Evolutionary conservation across 1,284 basidiomycete genomes (phyloP), one percentile per base, ranked within the genome.

Genomic region (Pisolithus thermaeus): DNA sequence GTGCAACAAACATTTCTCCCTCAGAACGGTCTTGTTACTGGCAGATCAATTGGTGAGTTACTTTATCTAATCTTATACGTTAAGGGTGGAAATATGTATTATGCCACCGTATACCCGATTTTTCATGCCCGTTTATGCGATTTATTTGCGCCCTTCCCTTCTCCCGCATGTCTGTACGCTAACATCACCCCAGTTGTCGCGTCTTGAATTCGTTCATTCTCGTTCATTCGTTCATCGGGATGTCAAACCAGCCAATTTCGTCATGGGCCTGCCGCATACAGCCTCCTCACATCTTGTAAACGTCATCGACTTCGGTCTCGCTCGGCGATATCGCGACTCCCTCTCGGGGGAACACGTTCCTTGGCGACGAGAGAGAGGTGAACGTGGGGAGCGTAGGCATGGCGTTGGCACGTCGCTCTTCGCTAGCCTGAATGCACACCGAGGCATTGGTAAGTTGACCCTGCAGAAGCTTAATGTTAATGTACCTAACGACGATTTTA

Each of bases 261-360:
- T 97, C 50, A 87, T 89, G 77, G 83, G 84, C 54, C 49, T 52
- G n/a, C 37, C 64, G 0, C 79, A 78, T 1, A 77, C 77, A 43
- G 73, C 77, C 47, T 73, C 76, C 7, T 62, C 77, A 0, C 75
- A 78, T 59, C 70, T 83, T 47, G 82, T 97, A 66, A 95, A 92
- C 68, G 81, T 98, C 59, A 97, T 98, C 66, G 96, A 98, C 74
- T 98, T 98, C 70, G 95, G 95, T 52, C 84, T 98, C 41, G 93
- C 95, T 7, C 97, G 97, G 72, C 95, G 94, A 70, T 97, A 90
- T 73, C 83, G 93, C 45, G 92, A 97, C 70, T 73, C 88, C 8
- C 83, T 84, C 61, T 94, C 92, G 1, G 84, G 87, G 58, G 76
- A 83, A 46, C 95, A 97, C 71, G 90, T 97, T 57, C 89, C 92